Evolutionary conservation across 2,329 filamentous ascomycete species (phyloP).

Genomic region (Monosporascus sp.): DNA sequence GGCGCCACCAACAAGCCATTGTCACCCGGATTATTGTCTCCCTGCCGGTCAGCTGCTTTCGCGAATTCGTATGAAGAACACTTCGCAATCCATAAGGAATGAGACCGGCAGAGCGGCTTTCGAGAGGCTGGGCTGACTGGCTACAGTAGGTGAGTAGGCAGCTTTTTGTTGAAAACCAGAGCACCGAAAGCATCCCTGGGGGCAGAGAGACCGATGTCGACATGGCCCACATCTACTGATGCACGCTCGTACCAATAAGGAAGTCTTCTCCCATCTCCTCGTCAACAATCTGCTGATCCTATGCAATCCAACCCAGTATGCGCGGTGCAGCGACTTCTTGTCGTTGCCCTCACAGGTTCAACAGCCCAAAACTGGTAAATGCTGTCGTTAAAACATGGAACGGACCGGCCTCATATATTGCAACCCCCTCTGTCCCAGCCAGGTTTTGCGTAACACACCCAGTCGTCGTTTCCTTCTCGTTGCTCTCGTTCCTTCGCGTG

Average conservation of each 20-base stretch:
- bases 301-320: neutral
- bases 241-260: neutral
- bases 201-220: conserved; percentile 1
- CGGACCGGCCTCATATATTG: neutral
- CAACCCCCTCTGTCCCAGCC: neutral
- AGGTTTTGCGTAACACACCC: neutral
- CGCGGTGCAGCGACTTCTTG: neutral
- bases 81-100: too few relatives aligned
- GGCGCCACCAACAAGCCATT: neutral
- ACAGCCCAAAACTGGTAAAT: neutral
- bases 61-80: too few relatives aligned
- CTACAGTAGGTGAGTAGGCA: too few relatives aligned
- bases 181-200: too few relatives aligned
- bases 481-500: too few relatives aligned
- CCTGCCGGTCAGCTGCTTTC: too few relatives aligned
- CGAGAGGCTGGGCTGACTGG: too few relatives aligned
- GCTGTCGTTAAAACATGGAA: neutral
- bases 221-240: neutral
- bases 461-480: neutral
- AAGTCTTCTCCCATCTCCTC: neutral
- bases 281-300: neutral
- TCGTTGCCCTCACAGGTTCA: neutral
- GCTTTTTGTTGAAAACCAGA: too few relatives aligned
- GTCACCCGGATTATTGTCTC: neutral
- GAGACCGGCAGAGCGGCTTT: too few relatives aligned